Conservation (phyloP, 176 grass and related monocot genomes). For the Poa annua region DNA sequence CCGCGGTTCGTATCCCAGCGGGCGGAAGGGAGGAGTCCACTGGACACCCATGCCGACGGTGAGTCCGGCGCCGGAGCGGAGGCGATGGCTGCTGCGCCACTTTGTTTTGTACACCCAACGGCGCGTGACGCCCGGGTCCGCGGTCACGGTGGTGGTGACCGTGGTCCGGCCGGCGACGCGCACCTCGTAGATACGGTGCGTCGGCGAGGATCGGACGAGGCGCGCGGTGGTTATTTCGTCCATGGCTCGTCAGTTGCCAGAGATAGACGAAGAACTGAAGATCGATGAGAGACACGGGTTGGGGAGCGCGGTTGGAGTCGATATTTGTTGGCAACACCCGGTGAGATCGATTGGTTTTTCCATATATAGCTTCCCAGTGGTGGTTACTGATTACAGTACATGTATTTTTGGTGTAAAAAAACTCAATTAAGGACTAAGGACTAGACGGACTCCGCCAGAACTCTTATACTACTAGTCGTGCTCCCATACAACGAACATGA, state of each 20-base stretch:
- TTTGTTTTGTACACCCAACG: neutral
- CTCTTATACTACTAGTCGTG: too few relatives aligned
- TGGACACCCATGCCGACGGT: conserved; percentile 5
- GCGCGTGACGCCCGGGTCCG: neutral
- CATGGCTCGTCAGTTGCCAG: neutral
- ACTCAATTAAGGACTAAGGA: too few relatives aligned
- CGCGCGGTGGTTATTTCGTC: neutral
- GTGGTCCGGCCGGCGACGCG: neutral
- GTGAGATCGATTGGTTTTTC: too few relatives aligned
- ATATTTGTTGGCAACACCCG: too few relatives aligned
- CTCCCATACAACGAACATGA: too few relatives aligned
- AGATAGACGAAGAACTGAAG: neutral
- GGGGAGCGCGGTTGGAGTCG: neutral
- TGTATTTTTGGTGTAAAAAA: too few relatives aligned
- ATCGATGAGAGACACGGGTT: neutral
- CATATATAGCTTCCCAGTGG: too few relatives aligned
- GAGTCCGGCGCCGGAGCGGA: neutral
- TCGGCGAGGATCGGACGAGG: neutral
- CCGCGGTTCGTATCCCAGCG: neutral
- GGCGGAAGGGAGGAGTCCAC: neutral
- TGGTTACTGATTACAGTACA: too few relatives aligned
- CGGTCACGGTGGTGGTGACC: conserved; percentile 28
- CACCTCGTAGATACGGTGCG: neutral
- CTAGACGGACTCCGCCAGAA: too few relatives aligned
- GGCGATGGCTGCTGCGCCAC: neutral